Base-by-base conservation (phyloP, 164 flowering plant species). In the Malania oleifera region DNA sequence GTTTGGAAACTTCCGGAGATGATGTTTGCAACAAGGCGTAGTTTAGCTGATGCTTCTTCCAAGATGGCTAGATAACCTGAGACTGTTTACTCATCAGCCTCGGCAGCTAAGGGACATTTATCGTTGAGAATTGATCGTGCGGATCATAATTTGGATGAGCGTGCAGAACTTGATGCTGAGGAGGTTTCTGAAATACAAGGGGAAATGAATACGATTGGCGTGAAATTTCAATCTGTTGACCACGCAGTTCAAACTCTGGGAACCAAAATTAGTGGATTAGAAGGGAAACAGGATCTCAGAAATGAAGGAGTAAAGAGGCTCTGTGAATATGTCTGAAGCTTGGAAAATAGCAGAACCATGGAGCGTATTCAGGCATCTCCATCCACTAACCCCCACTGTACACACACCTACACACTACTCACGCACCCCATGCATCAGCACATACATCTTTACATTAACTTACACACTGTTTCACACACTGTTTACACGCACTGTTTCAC, bases 21-120 rank as follows among this genome's bases (percentile, higher is more conserved):
- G n/a, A n/a, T n/a, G n/a, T n/a, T n/a, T n/a, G n/a, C n/a, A n/a
- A n/a, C n/a, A n/a, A n/a, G n/a, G n/a, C n/a, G n/a, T n/a, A n/a
- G n/a, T n/a, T n/a, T n/a, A n/a, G n/a, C n/a, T n/a, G n/a, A n/a
- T n/a, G n/a, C n/a, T n/a, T n/a, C n/a, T n/a, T n/a, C n/a, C n/a
- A n/a, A n/a, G n/a, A 73, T 93, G 7, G 84, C 79, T 39, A 84
- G 75, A 54, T 84, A 85, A 59, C 89, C 88, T 50, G 99, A 88
- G 66, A 74, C 61, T 65, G 89, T 90, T 57, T 83, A 81, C 64
- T 68, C 85, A 3, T 82, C 96, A 39, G 52, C 90, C 29, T 44
- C 78, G 73, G 98, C 49, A 81, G 64, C 95, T 22, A 80, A 75
- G 62, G 73, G 73, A 56, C 61, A 67, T 38, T 69, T 90, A 64